Conservation (phyloP, 106 monocot species). For the Xerophyta viscosa region DNA sequence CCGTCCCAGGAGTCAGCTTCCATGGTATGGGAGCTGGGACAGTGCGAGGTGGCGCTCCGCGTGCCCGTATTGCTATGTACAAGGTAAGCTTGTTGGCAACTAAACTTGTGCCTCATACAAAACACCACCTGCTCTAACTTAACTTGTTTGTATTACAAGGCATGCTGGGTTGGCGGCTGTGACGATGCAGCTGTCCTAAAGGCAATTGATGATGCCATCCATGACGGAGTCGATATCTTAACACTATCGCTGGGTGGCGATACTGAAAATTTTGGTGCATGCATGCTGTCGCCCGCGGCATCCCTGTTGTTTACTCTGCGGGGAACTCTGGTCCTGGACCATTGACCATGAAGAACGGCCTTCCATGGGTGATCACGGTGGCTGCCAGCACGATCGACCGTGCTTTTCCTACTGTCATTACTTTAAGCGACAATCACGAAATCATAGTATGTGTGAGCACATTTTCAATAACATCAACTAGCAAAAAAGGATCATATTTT, state of each 20-base stretch:
- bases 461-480: too few species aligned
- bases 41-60: slow-evolving; percentile 19
- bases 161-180: background rate
- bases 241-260: slow-evolving; percentile 2
- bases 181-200: background rate
- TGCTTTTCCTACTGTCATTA: slow-evolving; percentile 27
- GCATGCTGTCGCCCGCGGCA: slow-evolving; percentile 51
- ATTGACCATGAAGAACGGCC: slow-evolving; percentile 51
- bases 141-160: too few species aligned
- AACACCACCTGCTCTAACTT: too few species aligned
- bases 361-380: slow-evolving; percentile 65
- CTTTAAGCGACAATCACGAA: slow-evolving; percentile 49
- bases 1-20: slow-evolving; percentile 8
- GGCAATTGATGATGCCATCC: slow-evolving; percentile 10
- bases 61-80: slow-evolving; percentile 21
- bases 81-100: slow-evolving; percentile 14
- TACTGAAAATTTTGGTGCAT: slow-evolving; percentile 25
- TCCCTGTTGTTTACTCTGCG: slow-evolving; percentile 51
- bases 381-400: slow-evolving; percentile 60
- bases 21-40: slow-evolving; percentile 10
- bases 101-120: too few species aligned
- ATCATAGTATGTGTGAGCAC: slow-evolving; percentile 18
- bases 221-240: slow-evolving; percentile 18
- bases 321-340: slow-evolving; percentile 52
- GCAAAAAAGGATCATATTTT: too few species aligned